These are phyloP conservation scores for Cryphonectria parasitica DNA, from an alignment of 2,329 filamentous ascomycete species.

Conservation along the genomic window DNA sequence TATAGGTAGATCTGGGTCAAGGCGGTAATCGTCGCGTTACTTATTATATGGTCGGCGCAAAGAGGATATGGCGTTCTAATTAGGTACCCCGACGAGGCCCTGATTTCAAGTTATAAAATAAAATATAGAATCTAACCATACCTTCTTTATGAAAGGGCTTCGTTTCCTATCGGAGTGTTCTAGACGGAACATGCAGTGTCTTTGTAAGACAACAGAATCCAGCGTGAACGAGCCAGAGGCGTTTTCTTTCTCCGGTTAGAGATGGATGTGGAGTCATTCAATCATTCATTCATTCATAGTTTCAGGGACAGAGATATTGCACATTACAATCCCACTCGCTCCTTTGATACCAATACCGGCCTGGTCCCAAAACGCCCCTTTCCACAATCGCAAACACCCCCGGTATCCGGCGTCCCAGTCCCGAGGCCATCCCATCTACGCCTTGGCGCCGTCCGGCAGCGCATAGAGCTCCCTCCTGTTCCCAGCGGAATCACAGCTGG, in stretches of 20 bases:
- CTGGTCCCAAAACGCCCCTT: neutral
- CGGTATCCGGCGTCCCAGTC: no score
- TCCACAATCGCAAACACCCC: neutral
- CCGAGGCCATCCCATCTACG: neutral
- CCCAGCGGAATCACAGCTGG: constrained; percentile 61
- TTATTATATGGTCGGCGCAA: neutral
- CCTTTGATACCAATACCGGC: neutral
- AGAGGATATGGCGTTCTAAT: neutral
- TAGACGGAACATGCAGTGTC: neutral
- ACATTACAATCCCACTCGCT: neutral
- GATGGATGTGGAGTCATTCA: neutral
- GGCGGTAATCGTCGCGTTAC: neutral
- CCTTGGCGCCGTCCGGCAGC: constrained; percentile 35
- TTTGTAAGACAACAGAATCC: neutral
- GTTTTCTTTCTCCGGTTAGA: neutral
- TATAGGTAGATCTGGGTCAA: neutral
- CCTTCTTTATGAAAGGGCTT: neutral
- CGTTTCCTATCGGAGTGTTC: no score
- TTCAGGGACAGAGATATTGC: neutral
- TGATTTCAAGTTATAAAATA: neutral
- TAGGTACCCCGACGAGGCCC: neutral
- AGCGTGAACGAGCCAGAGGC: neutral
- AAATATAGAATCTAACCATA: neutral
- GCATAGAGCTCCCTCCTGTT: constrained; percentile 59
- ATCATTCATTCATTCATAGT: neutral